phyloP scores from a whole-genome alignment of 306 rosid genomes.

The Dryas alaskensis region DNA sequence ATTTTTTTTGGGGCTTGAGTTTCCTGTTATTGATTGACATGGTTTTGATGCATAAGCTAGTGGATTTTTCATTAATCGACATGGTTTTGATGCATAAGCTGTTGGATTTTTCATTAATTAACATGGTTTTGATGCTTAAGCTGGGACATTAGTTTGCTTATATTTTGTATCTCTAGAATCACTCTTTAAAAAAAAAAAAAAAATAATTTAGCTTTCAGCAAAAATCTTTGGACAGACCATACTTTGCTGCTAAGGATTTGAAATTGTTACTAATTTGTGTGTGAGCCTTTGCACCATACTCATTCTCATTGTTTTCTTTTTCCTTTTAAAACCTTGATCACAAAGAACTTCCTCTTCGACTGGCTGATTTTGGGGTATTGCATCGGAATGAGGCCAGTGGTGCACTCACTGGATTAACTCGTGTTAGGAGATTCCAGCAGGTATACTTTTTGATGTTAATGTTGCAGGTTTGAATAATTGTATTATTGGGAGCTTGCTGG shows the following conservation, averaged over 20 bases:
- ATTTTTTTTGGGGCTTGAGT: not conserved
- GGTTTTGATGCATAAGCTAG: too few species aligned
- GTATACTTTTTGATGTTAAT: conserved; percentile 29
- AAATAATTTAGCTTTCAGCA: too few species aligned
- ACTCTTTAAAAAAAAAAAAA: too few species aligned
- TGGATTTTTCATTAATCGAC: too few species aligned
- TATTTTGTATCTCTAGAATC: too few species aligned
- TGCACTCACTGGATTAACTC: conserved; percentile 93
- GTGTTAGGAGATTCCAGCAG: conserved; percentile 98
- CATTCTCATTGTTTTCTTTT: conserved; percentile 4
- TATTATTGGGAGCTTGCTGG: too few species aligned
- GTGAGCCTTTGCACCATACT: not conserved
- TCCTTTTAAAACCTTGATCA: conserved; percentile 8
- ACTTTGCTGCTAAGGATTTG: not conserved
- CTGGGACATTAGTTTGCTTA: too few species aligned
- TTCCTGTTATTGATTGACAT: not conserved
- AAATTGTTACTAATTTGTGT: not conserved
- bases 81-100: too few species aligned
- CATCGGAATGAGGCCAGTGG: conserved; percentile 99
- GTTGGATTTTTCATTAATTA: too few species aligned
- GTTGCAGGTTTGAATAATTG: too few species aligned
- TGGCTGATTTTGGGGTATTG: conserved; percentile 97
- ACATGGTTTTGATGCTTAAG: too few species aligned
- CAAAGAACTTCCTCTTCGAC: conserved; percentile 92
- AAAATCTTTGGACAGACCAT: not conserved